Base-by-base conservation (phyloP, 1,284 basidiomycete genomes). In the Pseudozyma sp. region DNA sequence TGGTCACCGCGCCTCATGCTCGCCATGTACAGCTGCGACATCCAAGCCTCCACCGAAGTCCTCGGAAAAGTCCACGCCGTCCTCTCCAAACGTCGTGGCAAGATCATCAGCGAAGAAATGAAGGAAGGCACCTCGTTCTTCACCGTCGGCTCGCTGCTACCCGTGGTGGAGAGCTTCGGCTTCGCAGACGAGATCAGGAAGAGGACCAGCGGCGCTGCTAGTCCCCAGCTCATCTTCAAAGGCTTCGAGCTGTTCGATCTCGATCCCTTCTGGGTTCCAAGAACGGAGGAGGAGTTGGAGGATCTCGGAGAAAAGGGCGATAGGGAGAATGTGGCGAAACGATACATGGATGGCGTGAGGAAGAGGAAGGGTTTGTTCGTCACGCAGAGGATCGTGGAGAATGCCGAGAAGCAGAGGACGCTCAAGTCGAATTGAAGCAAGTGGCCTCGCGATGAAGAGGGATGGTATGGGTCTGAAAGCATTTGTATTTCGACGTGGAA, bases 181-280 rank as follows among this genome's bases (percentile, higher is more conserved):
- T 98, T 99, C 82, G 94, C 95, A 24, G 94, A 97, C 85, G 96
- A 99, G 81, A 97, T 99, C 77, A 90, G 97, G 54, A 98, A 94
- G 83, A 89, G 93, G 30, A 99, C 97, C 0, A 97, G 94, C 0
- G 97, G 97, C 5, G 95, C 95, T 5, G 97, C 97, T 1, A 94
- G 92, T 69, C 96, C 97, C 0, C 97, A 98, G 84, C 88, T 99
- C 31, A 93, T 99, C 75, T 99, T 99, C 85, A 92, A 91, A 84
- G 96, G 96, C 88, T 84, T 81, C 58, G 80, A 81, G 33, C 53
- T 84, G 33, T 84, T 76, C 44, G 81, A 83, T 56, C 57, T 80
- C 77, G 94, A 99, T 87, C 97, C 97, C 3, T 99, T 96, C 87
- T 99, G 97, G 97, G 95, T 99, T 0, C 97, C 97, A 0, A 94